Evolutionary conservation across 768 basidiomycete species (phyloP), one percentile per base, ranked within the genome.

Genomic region (Gloeostereum incarnatum): DNA sequence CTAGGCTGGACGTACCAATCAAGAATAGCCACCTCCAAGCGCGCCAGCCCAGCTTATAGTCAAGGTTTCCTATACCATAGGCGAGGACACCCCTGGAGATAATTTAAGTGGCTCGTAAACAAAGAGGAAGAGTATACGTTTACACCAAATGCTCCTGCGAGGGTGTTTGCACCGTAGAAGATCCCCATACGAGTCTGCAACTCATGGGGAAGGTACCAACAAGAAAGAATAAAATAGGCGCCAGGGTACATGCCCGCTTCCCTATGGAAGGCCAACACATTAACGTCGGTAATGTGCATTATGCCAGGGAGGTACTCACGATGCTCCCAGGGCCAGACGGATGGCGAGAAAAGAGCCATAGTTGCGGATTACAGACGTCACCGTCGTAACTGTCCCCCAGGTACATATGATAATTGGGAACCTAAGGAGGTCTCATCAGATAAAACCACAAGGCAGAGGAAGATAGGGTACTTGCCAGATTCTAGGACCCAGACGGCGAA

Each of bases 151-250:
- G 26, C 26, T 8, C 26, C 26, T 8, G 26, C 26, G 26, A 35
- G 4, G 5, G 34, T 35, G 11, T 35, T 35, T 6, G 34, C 34
- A 13, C 34, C 34, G 13, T 35, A 35, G 11, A 35, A 35, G 20
- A 35, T 17, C 6, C 34, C 34, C 34, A 35, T 35, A n/a, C 34
- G 14, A n/a, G 34, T 35, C 13, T 35, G 34, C 16, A 35, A 20
- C 34, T 35, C 34, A 10, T 35, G 34, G 11, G 34, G 34, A 9
- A 35, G 34, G 34, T 35, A 35, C 34, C 34, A 35, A 20, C 34
- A 35, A 6, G 34, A 35, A 8, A 35, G 34, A 22, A 35, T 35
- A 20, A 35, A 35, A 22, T 17, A 35, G 5, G 34, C 34, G 14
- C 34, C 34, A 14, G 34, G 34, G 20, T 35, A 35, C 34, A 35